phyloP scores from a whole-genome alignment of 306 rosid species.

The Fagus sylvatica region DNA sequence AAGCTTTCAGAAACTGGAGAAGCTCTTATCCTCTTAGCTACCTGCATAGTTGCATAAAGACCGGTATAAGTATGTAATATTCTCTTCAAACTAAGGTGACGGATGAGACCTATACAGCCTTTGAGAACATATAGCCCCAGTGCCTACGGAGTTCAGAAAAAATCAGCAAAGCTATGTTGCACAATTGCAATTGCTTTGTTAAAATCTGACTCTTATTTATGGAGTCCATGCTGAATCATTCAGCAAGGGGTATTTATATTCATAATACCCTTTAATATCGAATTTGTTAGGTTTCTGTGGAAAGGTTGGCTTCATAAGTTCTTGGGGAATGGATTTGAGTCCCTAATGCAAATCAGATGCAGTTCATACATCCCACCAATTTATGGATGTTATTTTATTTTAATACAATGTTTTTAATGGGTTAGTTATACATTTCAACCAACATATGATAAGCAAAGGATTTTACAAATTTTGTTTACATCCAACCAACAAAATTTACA shows the following conservation, averaged over 20 bases:
- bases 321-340: not conserved
- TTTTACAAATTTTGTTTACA: no score
- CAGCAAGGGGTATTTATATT: not conserved
- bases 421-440: no score
- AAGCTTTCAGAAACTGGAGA: no score
- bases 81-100: slow-evolving; percentile 54
- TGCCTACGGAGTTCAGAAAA: slow-evolving; percentile 90
- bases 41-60: no score
- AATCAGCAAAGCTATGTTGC: slow-evolving; percentile 71
- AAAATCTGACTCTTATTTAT: not conserved
- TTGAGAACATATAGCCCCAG: slow-evolving; percentile 87
- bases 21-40: no score
- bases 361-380: no score
- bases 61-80: no score
- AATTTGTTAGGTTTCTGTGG: not conserved
- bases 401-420: no score
- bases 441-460: no score
- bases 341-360: not conserved
- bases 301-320: not conserved
- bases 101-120: slow-evolving; percentile 86
- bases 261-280: not conserved
- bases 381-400: no score
- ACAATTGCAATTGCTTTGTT: not conserved
- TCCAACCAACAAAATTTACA: no score
- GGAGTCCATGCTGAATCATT: slow-evolving; percentile 4